Base-by-base conservation (phyloP, 805 yeast genomes). In the Priceomyces melissophilus region DNA sequence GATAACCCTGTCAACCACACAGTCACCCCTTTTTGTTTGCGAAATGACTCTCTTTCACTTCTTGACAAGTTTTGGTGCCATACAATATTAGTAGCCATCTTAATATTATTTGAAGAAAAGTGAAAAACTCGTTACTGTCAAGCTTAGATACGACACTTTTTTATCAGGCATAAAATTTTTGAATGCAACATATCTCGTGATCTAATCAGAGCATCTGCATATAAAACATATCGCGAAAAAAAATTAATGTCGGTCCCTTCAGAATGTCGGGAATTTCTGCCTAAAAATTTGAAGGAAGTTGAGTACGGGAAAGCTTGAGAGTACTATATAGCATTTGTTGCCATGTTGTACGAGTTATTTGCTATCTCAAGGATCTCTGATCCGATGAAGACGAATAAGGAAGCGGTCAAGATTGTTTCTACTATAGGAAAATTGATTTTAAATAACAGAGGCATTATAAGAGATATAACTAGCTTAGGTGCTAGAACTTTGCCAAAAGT, bases 1-100 rank as follows among this genome's bases (percentile, higher is more conserved):
- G 95, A 85, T 47, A 91, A 74, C 4, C 98, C 98, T 10, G 98
- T 91, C 53, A 91, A 75, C 98, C 98, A 91, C 34, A 91, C 73
- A 15, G 98, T 91, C 42, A 85, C 83, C 36, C 98, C 98, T 38
- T 76, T 73, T 69, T 90, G 97, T 43, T 82, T 81, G 46, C 87
- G 79, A 42, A 86, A 67, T 23, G 61, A 66, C 36, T 78, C 67
- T 57, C 98, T 85, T 68, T 91, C 96, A 14, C 73, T 81, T 63
- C 84, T 88, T 15, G 93, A 82, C 53, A 91, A 71, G 58, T 93
- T 91, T 52, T 79, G 81, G 69, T 91, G 97, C 97, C 98, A 91
- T 50, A 97, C 89, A 63, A 91, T 88, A 61, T 91, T 91, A 32
- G 96, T 83, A 50, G 96, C 93, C 97, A 91, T 91, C 52, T 45